Percentiles rank a stretch among this genome's conserved stretches.
phyloP scores from a whole-genome alignment of 2,329 filamentous ascomycete species.

The Neonectria ditissima region DNA sequence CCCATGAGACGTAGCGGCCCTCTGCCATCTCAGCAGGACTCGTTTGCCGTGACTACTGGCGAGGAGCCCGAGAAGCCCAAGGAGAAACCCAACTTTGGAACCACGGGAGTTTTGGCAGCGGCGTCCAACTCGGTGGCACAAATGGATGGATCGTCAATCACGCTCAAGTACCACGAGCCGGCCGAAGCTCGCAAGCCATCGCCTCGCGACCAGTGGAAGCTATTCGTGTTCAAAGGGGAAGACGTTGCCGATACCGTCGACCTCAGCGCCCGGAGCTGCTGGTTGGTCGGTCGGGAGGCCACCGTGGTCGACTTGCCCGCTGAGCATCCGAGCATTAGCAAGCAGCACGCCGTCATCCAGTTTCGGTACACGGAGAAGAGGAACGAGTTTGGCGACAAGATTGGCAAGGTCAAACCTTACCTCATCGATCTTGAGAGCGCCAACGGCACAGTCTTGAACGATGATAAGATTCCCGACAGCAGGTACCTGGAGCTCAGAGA shows the following conservation, averaged over 20 bases:
- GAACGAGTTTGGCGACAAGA: constrained; percentile 88
- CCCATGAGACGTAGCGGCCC: constrained; percentile 57
- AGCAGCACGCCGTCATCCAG: constrained; percentile 95
- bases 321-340: constrained; percentile 92
- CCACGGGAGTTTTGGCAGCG: constrained; percentile 85
- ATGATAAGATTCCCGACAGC: constrained; percentile 76
- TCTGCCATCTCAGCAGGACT: constrained; percentile 69
- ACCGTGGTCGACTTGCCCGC: constrained; percentile 85
- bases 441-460: constrained; percentile 89
- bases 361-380: constrained; percentile 87
- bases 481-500: constrained; percentile 88
- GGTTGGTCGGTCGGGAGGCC: constrained; percentile 86
- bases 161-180: constrained; percentile 96
- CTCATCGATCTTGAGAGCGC: constrained; percentile 93
- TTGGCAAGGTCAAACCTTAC: constrained; percentile 85
- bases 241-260: constrained; percentile 86
- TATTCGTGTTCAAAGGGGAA: constrained; percentile 91
- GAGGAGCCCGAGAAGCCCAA: constrained; percentile 69
- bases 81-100: constrained; percentile 88
- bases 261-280: constrained; percentile 82
- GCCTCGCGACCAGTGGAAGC: constrained; percentile 81
- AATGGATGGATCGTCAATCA: constrained; percentile 77
- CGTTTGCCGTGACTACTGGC: constrained; percentile 67
- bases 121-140: constrained; percentile 84
- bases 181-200: constrained; percentile 91